phyloP scores from a whole-genome alignment of 208 protist species.

The Acanthamoeba sp. region DNA sequence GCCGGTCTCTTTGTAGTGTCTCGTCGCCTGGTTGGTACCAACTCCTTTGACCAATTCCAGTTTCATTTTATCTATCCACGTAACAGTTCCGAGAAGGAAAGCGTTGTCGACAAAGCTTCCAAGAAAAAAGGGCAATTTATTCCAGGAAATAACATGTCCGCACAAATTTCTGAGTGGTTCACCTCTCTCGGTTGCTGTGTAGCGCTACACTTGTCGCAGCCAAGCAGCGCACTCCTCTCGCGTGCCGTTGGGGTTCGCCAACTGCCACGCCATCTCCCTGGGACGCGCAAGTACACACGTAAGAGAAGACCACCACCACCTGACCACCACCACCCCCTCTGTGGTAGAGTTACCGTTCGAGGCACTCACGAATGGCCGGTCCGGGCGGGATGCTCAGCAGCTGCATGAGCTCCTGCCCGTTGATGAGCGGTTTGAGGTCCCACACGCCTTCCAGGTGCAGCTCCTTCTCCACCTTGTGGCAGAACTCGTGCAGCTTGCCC shows the following conservation, averaged over 20 bases:
- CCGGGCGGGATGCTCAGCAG: slow-evolving; percentile 22
- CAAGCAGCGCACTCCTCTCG: not conserved
- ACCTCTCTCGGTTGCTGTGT: no score
- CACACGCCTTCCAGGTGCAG: slow-evolving; percentile 25
- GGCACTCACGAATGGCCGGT: not conserved
- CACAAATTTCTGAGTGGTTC: no score
- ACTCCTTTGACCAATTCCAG: no score
- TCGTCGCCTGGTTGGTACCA: no score
- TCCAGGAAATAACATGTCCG: no score
- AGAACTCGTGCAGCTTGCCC: slow-evolving; percentile 48
- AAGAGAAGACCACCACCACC: not conserved
- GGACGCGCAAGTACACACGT: not conserved
- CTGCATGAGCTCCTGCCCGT: not conserved
- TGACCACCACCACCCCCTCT: no score
- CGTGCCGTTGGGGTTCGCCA: not conserved
- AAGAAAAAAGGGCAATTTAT: no score
- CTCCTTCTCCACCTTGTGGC: slow-evolving; percentile 27
- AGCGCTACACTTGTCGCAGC: not conserved
- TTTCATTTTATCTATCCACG: no score
- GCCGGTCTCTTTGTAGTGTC: no score
- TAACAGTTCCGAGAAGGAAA: no score
- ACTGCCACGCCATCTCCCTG: slow-evolving; percentile 66
- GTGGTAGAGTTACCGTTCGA: not conserved
- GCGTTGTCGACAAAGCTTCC: no score
- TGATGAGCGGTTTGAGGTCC: slow-evolving; percentile 1